phyloP scores from a whole-genome alignment of 371 early-diverging fungal species.

The Amoeboaphelidium protococcarum region DNA sequence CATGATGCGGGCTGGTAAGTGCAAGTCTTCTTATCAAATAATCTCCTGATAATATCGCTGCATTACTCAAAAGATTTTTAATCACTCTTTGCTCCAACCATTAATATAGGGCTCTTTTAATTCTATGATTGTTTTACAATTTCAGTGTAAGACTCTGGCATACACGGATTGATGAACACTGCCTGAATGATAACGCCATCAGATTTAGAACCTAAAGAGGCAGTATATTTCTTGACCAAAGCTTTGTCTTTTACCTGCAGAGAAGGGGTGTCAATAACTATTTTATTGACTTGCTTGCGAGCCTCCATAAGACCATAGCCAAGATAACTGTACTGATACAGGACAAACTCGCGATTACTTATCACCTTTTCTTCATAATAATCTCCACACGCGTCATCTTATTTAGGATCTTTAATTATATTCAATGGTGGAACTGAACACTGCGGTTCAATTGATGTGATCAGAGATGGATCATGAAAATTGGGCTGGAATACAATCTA shows the following conservation, averaged over 20 bases:
- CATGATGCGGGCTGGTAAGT: constrained; percentile 30
- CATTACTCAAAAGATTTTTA: constrained; percentile 7
- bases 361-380: constrained; percentile 32
- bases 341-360: constrained; percentile 30
- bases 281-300: constrained; percentile 21
- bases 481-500: constrained; percentile 86
- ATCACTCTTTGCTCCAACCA: neutral
- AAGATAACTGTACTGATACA: constrained; percentile 82
- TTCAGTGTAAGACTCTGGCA: constrained; percentile 3
- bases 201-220: neutral
- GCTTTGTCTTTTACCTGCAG: neutral
- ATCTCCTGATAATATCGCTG: constrained; percentile 14
- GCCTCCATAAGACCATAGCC: constrained; percentile 72
- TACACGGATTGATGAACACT: constrained; percentile 10
- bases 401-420: no score
- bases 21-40: constrained; percentile 17
- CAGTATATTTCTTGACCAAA: neutral
- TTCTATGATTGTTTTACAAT: constrained; percentile 3
- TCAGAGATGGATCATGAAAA: neutral
- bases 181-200: constrained; percentile 3
- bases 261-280: neutral
- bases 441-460: neutral
- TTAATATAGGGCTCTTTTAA: neutral
- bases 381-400: no score
- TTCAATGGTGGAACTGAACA: constrained; percentile 9